phyloP scores from a whole-genome alignment of 352 stramenopile genomes.

The Phytopythium vexans region DNA sequence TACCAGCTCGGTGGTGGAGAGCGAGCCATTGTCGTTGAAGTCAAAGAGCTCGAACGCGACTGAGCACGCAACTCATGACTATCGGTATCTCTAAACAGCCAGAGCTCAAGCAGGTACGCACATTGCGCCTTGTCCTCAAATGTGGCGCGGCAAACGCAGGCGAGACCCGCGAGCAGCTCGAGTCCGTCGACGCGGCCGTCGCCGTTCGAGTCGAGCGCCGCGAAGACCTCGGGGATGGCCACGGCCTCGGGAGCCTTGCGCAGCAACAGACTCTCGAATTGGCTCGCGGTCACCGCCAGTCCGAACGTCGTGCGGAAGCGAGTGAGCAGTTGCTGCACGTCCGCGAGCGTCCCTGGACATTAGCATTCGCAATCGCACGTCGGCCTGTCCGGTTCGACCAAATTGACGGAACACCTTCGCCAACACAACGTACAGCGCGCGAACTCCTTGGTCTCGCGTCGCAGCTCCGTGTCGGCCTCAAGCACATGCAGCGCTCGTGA shows the following conservation, averaged over 20 bases:
- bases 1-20: slow-evolving; percentile 72
- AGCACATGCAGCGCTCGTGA: slow-evolving; percentile 47
- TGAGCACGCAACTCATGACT: slow-evolving; percentile 8
- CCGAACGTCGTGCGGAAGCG: slow-evolving; percentile 77
- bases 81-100: background rate
- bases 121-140: slow-evolving; percentile 83
- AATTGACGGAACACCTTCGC: background rate
- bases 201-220: slow-evolving; percentile 63
- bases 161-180: slow-evolving; percentile 70
- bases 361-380: slow-evolving; percentile 1
- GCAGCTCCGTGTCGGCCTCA: slow-evolving; percentile 59
- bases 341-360: slow-evolving; percentile 52
- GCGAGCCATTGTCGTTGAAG: slow-evolving; percentile 74
- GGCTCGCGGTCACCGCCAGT: slow-evolving; percentile 66
- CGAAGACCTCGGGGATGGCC: slow-evolving; percentile 66
- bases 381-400: background rate
- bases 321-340: slow-evolving; percentile 55
- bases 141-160: slow-evolving; percentile 60
- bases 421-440: slow-evolving; percentile 45
- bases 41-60: slow-evolving; percentile 76
- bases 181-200: slow-evolving; percentile 80
- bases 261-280: slow-evolving; percentile 72
- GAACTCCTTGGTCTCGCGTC: slow-evolving; percentile 76
- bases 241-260: slow-evolving; percentile 60
- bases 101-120: slow-evolving; percentile 21